Evolutionary conservation across 2,329 filamentous ascomycete species (phyloP), one percentile per base, ranked within the genome.

Genomic region (Coccinonectria pachysandricola): DNA sequence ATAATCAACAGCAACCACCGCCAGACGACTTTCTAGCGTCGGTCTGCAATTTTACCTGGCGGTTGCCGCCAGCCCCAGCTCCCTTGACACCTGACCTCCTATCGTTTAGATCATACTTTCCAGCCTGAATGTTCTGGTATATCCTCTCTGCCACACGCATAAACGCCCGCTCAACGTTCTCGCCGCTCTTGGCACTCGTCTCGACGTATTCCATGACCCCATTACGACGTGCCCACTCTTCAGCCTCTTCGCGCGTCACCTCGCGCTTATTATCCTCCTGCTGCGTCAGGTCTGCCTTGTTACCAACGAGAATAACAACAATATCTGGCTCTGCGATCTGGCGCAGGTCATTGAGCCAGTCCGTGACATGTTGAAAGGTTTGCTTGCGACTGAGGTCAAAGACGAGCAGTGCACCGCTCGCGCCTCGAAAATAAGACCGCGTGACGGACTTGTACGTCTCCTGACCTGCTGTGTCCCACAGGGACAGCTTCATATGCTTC

Each of bases 361-460:
- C 78, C 16, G 83, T 92, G 28, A 84, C 88, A 46, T 88, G 86
- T 35, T 75, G 62, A 50, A 96, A 96, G 6, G 88, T 96, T 26
- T 76, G 68, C 25, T 77, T 76, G 32, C 91, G 73, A 15, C 83
- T 83, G 40, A 98, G 88, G 56, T 98, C 91, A 51, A 95, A 98
- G 35, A 98, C 91, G 14, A 98, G 73, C 9, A 98, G 68, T 23
- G 70, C 71, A 32, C 71, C 71, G 14, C 66, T 71, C 10, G 71
- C 71, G 45, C 86, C 87, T 27, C 87, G 79, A 58, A 94, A 94
- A 61, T 95, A 95, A 35, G 82, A 91, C 28, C 88, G 70, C 7
- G 88, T 96, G 32, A 96, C 91, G 22, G 81, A 88, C 56, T 95
- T 95, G 65, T 96, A 96, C 8, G 86, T 94, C 62, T 96, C 88